Conservation (phyloP, 2,329 filamentous ascomycete genomes). For the Cordyceps tenuipes region DNA sequence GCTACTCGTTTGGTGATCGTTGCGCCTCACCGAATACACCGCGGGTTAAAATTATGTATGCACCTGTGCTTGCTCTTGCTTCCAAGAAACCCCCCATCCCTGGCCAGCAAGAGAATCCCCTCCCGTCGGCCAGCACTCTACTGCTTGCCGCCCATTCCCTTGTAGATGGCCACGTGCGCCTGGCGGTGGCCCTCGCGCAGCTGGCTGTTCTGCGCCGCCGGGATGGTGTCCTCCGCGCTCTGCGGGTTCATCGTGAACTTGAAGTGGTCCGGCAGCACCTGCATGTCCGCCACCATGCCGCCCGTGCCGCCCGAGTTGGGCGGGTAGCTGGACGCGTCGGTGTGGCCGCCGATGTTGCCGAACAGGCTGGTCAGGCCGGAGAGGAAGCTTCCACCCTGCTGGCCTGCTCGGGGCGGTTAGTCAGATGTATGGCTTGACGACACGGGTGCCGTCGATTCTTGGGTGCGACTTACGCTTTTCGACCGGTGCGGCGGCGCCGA, state of each 20-base stretch:
- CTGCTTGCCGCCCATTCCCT: neutral
- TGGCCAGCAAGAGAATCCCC: too few species aligned
- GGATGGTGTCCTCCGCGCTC: neutral
- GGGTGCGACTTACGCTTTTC: conserved; percentile 1
- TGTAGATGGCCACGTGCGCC: conserved; percentile 2
- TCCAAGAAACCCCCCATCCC: too few species aligned
- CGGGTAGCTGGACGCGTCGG: neutral
- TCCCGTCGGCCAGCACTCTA: neutral
- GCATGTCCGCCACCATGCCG: neutral
- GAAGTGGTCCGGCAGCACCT: conserved; percentile 6
- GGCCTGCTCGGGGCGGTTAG: neutral
- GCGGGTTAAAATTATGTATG: too few species aligned
- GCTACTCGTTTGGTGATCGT: too few species aligned
- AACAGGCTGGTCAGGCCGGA: neutral
- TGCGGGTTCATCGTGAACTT: conserved; percentile 2
- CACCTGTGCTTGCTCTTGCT: too few species aligned
- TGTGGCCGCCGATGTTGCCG: conserved; percentile 8
- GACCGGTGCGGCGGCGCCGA: neutral
- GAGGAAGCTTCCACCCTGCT: conserved; percentile 1
- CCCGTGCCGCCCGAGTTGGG: neutral
- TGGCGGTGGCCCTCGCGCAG: conserved; percentile 7
- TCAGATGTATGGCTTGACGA: neutral
- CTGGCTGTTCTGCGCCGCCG: conserved; percentile 3
- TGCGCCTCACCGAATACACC: too few species aligned
- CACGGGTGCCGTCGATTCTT: too few species aligned